Evolutionary conservation across 23 red algal genomes (phyloP), one percentile per base, ranked within the genome.

Genomic region (Gracilaria domingensis): DNA sequence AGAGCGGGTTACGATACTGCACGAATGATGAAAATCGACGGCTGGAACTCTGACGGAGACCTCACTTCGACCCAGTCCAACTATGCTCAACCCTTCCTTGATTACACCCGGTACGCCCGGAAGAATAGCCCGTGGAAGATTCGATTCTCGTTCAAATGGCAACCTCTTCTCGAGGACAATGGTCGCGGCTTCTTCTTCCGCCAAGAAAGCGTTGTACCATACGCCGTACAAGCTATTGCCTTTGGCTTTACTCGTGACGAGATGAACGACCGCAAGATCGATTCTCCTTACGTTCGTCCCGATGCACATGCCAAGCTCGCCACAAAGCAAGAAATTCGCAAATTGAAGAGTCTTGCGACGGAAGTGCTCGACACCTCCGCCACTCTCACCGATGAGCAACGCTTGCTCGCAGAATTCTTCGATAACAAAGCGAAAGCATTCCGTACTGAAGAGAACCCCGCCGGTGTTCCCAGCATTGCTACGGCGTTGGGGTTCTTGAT

Each of bases 191-290:
- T 40, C n/a, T 87, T 73, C 48, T 65, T 37, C 36, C 40, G 65
- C 12, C 83, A 87, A 32, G 64, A 66, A 20, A 59, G 71, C 38
- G 83, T 73, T 5, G 67, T 75, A 23, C 83, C 83, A n/a, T 62
- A 87, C 67, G 29, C 71, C 30, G 83, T 60, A 29, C 58, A n/a
- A 24, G 59, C 51, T 16, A 87, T 38, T 45, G 5, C 83, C n/a
- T 60, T 87, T 53, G 48, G 59, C 0, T 37, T 47, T 24, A 73
- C 24, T 18, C 30, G 14, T 47, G 25, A 23, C 12, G 83, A 87
- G 25, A 25, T 87, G 25, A 14, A 21, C 12, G 17, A 54, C 35
- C 24, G 49, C 55, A 60, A 17, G 25, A 54, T 35, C 60, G 21
- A n/a, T 23, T 76, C 40, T n/a, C n/a, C 71, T 13, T 76, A 76